Base-by-base conservation (phyloP, 75 land plant genomes). In the Selaginella moellendorffii region DNA sequence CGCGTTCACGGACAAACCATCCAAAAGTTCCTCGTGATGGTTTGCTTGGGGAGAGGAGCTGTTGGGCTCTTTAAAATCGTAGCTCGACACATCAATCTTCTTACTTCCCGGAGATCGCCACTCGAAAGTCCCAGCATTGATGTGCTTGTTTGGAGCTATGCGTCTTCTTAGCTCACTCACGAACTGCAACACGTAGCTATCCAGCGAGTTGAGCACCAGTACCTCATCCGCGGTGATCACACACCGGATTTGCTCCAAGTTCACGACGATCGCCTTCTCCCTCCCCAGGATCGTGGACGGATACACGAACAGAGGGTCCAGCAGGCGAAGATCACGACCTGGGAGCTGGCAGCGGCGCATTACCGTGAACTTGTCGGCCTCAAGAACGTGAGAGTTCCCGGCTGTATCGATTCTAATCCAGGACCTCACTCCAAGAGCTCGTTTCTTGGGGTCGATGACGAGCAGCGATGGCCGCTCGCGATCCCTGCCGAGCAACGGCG, bases 221-320 rank as follows among this genome's bases (percentile, higher is more conserved):
- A 56, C 59, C 59, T 56, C 59, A 8, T 56, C 59, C n/a, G 59
- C 59, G 5, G 59, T 56, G 59, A 56, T 56, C 8, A 56, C 24
- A 56, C 59, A 56, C 21, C 59, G 59, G 19, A 56, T 56, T 56
- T 56, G 59, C 59, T 56, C 59, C 21, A 56, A 19, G n/a, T 56
- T 56, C 8, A 21, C 59, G 9, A 56, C 59, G 24, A 56, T 19
- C 9, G 59, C 59, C n/a, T 56, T 56, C 24, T 56, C 59, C 5
- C 59, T 5, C 2, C 59, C 59, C 19, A 56, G 24, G n/a, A 56
- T 56, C 21, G 59, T 56, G 59, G 59, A 56, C 9, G 59, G 59
- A 56, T 56, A 56, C 24, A 56, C 59, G n/a, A 56, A 56, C 9
- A 56, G 24, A 8, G 59, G 59, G 21, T 56, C 59, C 2, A 56